Evolutionary conservation across 2,329 filamentous ascomycete species (phyloP), one percentile per base, ranked within the genome.

Genomic region (Paraconiothyrium brasiliense): DNA sequence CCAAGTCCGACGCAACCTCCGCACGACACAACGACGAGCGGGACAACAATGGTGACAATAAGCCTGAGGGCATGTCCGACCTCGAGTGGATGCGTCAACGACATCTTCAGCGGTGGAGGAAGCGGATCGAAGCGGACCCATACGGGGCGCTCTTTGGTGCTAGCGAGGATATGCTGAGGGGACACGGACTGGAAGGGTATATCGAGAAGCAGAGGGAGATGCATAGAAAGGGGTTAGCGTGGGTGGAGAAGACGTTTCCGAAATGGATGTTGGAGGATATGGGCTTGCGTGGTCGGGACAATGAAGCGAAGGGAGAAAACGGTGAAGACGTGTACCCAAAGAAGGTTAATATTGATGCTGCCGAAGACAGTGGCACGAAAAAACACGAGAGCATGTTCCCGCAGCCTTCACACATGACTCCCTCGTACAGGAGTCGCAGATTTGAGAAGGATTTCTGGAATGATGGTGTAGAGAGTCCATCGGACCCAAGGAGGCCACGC

Each of bases 101-200:
- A 44, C 69, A 74, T 37, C 71, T 73, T 35, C 62, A 64, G 22
- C 66, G 58, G n/a, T 77, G 72, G 74, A 72, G 67, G 60, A 68
- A 63, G 62, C 61, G 66, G 30, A 54, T 82, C 37, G 72, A 79
- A 43, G 69, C 76, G 20, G 78, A 83, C 57, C 81, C 81, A 11
- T 83, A 83, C 57, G 72, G 76, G 56, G 75, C 78, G 9, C 66
- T 82, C 35, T 83, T 83, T 58, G 81, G 81, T 2, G 78, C 77
- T 2, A 78, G 76, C 48, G 72, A 78, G 57, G 68, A 72, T 20
- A 74, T 75, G 72, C 59, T 77, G 34, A 69, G 39, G 57, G 76
- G 74, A 30, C 72, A 71, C 59, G 75, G 75, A 4, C 51, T 72
- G 57, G 48, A 46, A n/a, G 27, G 52, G 14, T 55, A 54, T 30